Percentiles rank a stretch among this genome's conserved stretches.
Evolutionary conservation across 2,329 filamentous ascomycete genomes (phyloP).

Genomic region (Aspergillus fructus): DNA sequence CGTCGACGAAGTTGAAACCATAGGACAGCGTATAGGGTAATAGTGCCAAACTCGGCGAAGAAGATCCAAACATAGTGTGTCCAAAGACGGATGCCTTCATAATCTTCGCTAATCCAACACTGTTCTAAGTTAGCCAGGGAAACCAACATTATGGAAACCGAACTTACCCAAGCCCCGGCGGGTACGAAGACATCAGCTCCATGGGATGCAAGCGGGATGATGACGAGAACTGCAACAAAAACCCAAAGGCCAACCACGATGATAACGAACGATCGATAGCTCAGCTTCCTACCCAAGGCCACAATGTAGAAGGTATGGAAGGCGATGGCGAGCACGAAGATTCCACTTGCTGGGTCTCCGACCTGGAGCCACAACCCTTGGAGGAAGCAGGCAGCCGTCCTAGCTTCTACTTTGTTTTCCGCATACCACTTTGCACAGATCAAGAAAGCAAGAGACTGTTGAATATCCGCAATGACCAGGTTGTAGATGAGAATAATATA

Average conservation of each 20-base stretch:
- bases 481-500: slow-evolving; percentile 57
- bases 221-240: slow-evolving; percentile 46
- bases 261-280: slow-evolving; percentile 45
- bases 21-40: slow-evolving; percentile 50
- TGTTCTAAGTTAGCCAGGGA: slow-evolving; percentile 8
- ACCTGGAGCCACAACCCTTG: slow-evolving; percentile 55
- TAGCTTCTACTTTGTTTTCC: slow-evolving; percentile 44
- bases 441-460: slow-evolving; percentile 51
- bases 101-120: slow-evolving; percentile 41
- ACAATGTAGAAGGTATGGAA: slow-evolving; percentile 55
- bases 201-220: slow-evolving; percentile 47
- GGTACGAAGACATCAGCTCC: slow-evolving; percentile 46
- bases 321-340: slow-evolving; percentile 55
- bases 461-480: slow-evolving; percentile 53
- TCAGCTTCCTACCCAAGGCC: slow-evolving; percentile 47
- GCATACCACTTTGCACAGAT: slow-evolving; percentile 51
- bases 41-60: slow-evolving; percentile 52
- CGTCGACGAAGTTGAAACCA: slow-evolving; percentile 50
- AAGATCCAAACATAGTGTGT: slow-evolving; percentile 58
- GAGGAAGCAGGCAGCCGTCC: slow-evolving; percentile 47
- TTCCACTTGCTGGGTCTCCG: slow-evolving; percentile 53
- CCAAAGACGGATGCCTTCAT: slow-evolving; percentile 49
- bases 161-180: slow-evolving; percentile 49
- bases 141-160: not conserved
- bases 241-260: slow-evolving; percentile 48